phyloP scores from a whole-genome alignment of 2,329 filamentous ascomycete genomes.

The Tricladium varicosporioides region DNA sequence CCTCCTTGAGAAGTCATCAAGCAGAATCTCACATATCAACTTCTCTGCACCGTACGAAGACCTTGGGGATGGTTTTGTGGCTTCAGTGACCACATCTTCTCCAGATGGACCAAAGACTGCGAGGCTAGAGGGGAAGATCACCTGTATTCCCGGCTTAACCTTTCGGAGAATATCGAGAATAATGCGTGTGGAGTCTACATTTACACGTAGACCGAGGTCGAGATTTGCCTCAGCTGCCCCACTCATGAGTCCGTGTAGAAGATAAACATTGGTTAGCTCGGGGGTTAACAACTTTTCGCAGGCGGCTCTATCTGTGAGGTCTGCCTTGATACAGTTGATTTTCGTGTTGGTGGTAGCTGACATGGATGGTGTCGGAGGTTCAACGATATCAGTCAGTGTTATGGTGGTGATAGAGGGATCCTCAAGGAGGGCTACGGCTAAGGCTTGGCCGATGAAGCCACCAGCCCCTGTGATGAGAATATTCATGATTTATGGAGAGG shows the following conservation, averaged over 20 bases:
- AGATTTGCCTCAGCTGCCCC: slow-evolving; percentile 58
- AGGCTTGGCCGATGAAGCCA: slow-evolving; percentile 60
- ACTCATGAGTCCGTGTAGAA: slow-evolving; percentile 65
- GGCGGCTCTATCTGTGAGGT: slow-evolving; percentile 32
- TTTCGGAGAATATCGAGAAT: slow-evolving; percentile 51
- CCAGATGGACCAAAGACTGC: slow-evolving; percentile 57
- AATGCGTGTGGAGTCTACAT: slow-evolving; percentile 54
- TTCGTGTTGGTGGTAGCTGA: slow-evolving; percentile 16
- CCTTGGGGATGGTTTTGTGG: slow-evolving; percentile 49
- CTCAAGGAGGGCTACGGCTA: slow-evolving; percentile 52
- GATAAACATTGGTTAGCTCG: slow-evolving; percentile 37
- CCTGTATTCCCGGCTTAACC: slow-evolving; percentile 44
- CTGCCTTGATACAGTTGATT: slow-evolving; percentile 19
- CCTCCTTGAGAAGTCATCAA: slow-evolving; percentile 56
- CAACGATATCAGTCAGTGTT: slow-evolving; percentile 52
- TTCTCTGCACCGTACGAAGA: slow-evolving; percentile 61
- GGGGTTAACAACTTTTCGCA: not conserved
- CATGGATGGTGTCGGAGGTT: slow-evolving; percentile 46
- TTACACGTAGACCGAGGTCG: slow-evolving; percentile 53
- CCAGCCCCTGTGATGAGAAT: slow-evolving; percentile 61
- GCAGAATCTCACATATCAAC: slow-evolving; percentile 56
- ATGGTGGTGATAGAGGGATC: slow-evolving; percentile 41
- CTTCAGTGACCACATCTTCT: slow-evolving; percentile 46
- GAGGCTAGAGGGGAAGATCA: slow-evolving; percentile 57
- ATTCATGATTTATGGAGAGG: slow-evolving; percentile 18